phyloP scores from a whole-genome alignment of 2,329 filamentous ascomycete genomes.

The Chalaropsis ovoidea region DNA sequence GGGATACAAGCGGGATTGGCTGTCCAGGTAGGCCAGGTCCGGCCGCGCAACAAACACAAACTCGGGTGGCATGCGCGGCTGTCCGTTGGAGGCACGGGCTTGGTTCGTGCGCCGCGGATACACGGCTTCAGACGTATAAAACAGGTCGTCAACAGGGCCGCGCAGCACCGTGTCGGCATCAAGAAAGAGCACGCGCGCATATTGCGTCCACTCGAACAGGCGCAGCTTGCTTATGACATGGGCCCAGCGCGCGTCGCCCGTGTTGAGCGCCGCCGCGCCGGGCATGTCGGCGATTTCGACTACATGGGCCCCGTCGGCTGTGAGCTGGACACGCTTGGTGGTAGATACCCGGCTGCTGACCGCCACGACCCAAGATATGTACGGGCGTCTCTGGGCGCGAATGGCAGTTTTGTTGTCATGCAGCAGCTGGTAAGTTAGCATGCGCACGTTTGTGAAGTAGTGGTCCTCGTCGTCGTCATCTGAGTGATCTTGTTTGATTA shows the following conservation, averaged over 20 bases:
- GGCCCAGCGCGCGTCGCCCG: conserved; percentile 34
- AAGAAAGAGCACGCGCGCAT: conserved; percentile 36
- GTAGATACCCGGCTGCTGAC: conserved; percentile 31
- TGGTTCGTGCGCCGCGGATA: conserved; percentile 26
- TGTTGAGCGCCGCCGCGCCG: conserved; percentile 29
- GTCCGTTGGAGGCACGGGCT: conserved; percentile 29
- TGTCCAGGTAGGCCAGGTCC: conserved; percentile 31
- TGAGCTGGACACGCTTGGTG: conserved; percentile 31
- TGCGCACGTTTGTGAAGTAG: conserved; percentile 35
- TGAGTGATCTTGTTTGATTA: conserved; percentile 24
- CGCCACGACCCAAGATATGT: conserved; percentile 35
- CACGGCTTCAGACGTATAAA: conserved; percentile 30
- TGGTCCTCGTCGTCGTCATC: conserved; percentile 30
- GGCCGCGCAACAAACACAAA: conserved; percentile 33
- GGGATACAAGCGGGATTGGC: conserved; percentile 33
- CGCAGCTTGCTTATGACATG: conserved; percentile 38
- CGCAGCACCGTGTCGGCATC: conserved; percentile 37
- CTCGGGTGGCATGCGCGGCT: conserved; percentile 30
- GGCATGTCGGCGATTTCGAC: conserved; percentile 31
- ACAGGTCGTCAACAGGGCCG: conserved; percentile 33
- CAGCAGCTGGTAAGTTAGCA: conserved; percentile 36
- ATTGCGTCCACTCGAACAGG: conserved; percentile 36
- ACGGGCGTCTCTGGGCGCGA: conserved; percentile 25
- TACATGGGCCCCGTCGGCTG: conserved; percentile 35
- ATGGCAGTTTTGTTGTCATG: conserved; percentile 32